These are phyloP conservation scores for Cadophora sp. DNA, from an alignment of 2,329 filamentous ascomycete species.

Conservation along the genomic window DNA sequence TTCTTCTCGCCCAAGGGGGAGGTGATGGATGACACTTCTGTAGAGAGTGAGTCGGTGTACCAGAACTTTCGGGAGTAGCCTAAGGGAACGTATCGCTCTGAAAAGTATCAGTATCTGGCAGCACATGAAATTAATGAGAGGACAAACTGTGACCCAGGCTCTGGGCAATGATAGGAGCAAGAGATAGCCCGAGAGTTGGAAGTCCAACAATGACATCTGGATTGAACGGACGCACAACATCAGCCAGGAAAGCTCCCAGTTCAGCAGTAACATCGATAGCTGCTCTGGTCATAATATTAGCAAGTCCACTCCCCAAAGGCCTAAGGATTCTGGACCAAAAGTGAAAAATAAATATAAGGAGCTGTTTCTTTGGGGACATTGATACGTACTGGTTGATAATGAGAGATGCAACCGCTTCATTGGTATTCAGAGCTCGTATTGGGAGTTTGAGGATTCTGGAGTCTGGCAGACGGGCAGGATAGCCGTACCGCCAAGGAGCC, in stretches of 20 bases:
- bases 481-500: constrained; percentile 36
- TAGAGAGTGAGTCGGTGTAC: constrained; percentile 39
- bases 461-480: constrained; percentile 37
- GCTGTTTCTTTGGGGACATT: neutral
- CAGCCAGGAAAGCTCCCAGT: constrained; percentile 31
- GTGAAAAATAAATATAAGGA: neutral
- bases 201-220: constrained; percentile 40
- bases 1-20: constrained; percentile 36
- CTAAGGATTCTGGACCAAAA: neutral
- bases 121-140: neutral
- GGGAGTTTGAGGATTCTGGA: constrained; percentile 37
- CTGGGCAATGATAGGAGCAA: constrained; percentile 38
- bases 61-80: constrained; percentile 44
- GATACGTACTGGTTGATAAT: constrained; percentile 35
- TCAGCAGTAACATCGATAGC: constrained; percentile 34
- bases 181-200: constrained; percentile 39
- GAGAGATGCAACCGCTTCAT: constrained; percentile 41
- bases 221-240: constrained; percentile 25
- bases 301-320: neutral
- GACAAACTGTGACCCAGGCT: constrained; percentile 35
- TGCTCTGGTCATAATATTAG: constrained; percentile 18
- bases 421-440: constrained; percentile 32
- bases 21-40: constrained; percentile 39
- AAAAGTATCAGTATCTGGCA: neutral
- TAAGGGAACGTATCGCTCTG: constrained; percentile 40